These are phyloP conservation scores for Stevia rebaudiana DNA, from an alignment of 140 eudicot genomes.

Conservation along the genomic window DNA sequence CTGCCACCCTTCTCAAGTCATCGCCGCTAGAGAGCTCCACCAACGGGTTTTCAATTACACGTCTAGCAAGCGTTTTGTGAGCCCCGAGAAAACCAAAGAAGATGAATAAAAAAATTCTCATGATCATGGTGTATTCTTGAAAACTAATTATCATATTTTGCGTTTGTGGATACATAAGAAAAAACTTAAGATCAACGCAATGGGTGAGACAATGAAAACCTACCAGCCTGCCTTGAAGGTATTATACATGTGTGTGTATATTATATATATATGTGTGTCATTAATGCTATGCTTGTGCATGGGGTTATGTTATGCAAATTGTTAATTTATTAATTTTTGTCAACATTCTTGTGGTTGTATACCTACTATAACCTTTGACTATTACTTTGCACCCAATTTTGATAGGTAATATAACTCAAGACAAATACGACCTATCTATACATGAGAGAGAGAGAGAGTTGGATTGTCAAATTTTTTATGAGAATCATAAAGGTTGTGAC, in stretches of 20 bases:
- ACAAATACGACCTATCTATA: slow-evolving; percentile 10
- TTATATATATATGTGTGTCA: neutral
- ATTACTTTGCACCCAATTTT: slow-evolving; percentile 30
- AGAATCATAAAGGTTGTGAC: slow-evolving; percentile 23
- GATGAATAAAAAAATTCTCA: slow-evolving; percentile 19
- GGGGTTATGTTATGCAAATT: slow-evolving; percentile 11
- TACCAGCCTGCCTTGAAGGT: slow-evolving; percentile 34
- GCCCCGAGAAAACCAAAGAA: slow-evolving; percentile 29
- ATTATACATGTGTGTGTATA: neutral
- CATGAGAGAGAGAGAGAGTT: slow-evolving; percentile 11
- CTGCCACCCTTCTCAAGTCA: slow-evolving; percentile 49
- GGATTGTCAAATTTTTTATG: slow-evolving; percentile 22
- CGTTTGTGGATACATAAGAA: slow-evolving; percentile 6
- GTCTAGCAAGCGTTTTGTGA: slow-evolving; percentile 1
- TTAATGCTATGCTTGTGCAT: slow-evolving; percentile 20
- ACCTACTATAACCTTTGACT: slow-evolving; percentile 37
- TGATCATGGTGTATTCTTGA: slow-evolving; percentile 12
- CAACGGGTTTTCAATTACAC: slow-evolving; percentile 20
- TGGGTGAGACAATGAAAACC: slow-evolving; percentile 51
- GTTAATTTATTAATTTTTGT: slow-evolving; percentile 10
- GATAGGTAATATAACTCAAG: slow-evolving; percentile 22
- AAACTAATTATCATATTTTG: slow-evolving; percentile 32
- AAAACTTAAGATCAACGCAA: slow-evolving; percentile 39
- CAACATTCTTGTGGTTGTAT: slow-evolving; percentile 30
- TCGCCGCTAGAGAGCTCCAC: slow-evolving; percentile 34